phyloP scores from a whole-genome alignment of 495 filamentous ascomycete species.

The Polyplosphaeria fusca region DNA sequence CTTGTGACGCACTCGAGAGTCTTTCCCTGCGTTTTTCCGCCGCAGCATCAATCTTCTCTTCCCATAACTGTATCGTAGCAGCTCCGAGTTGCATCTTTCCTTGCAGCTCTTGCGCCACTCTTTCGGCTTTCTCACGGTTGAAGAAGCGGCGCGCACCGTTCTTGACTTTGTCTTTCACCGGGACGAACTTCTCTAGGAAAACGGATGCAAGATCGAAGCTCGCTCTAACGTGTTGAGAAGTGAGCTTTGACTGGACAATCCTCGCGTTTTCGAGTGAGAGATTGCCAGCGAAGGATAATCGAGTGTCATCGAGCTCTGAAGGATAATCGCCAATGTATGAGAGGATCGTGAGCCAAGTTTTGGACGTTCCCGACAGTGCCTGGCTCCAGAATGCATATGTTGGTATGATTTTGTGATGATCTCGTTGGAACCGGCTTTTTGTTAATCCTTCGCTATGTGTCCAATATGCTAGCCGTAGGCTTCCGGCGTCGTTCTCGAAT shows the following conservation, averaged over 20 bases:
- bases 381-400: slow-evolving; percentile 9
- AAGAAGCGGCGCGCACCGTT: neutral
- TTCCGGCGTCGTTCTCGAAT: slow-evolving; percentile 7
- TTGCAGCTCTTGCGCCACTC: neutral
- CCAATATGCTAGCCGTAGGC: slow-evolving; percentile 4
- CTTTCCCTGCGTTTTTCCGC: neutral
- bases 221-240: neutral
- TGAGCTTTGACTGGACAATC: slow-evolving; percentile 6
- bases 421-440: slow-evolving; percentile 1
- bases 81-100: slow-evolving; percentile 3
- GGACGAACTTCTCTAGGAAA: neutral
- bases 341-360: neutral
- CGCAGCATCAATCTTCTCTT: slow-evolving; percentile 3
- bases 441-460: neutral
- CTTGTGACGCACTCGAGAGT: neutral
- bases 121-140: neutral
- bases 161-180: neutral
- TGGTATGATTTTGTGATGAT: slow-evolving; percentile 3
- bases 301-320: neutral
- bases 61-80: slow-evolving; percentile 14
- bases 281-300: slow-evolving; percentile 4
- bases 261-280: neutral
- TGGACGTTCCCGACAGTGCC: neutral
- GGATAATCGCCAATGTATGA: neutral
- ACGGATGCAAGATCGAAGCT: slow-evolving; percentile 1